Base-by-base conservation (phyloP, 208 protist species). In the Crithidia expoeki region DNA sequence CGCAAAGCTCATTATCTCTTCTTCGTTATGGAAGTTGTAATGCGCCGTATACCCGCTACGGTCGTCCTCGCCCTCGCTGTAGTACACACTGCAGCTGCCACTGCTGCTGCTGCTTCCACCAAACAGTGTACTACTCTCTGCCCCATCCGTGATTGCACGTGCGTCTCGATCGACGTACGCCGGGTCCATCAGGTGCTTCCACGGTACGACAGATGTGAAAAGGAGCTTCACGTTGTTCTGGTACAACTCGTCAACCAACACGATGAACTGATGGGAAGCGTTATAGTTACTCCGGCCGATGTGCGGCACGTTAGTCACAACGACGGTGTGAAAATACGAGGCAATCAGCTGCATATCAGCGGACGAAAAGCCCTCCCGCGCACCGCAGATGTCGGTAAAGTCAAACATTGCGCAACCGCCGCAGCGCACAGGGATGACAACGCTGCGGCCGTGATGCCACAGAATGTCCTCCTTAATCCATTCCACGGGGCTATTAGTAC, bases 151-250 rank as follows among this genome's bases (percentile, higher is more conserved):
- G 34, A 67, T 50, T 16, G 40, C 46, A 17, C 33, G 51, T 49
- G 28, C 30, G 44, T 52, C 70, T 19, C 49, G 64, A 33, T 14
- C 42, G 17, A 42, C 33, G 36, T 71, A 59, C 32, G 28, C 38
- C 25, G 73, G 44, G 19, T 82, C 76, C 66, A 93, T 72, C 27
- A 95, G 61, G 21, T 80, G 40, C 4, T 80, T 72, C 88, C 91
- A 96, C 53, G 84, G 88, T 21, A 93, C 88, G 25, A 82, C 68
- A 5, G 76, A 85, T 5, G 88, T 93, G 64, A 95, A 88, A 19
- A 95, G 73, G 6, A 97, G 78, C 66, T 95, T 97, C 46, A 97
- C 90, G 70, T 93, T 91, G 74, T 89, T 82, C 60, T 95, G 92
- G 62, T 97, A 97, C 25, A 97, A 68, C 74, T 95, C 90, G 59